These are phyloP conservation scores for Fusarium metavorans DNA, from an alignment of 2,329 filamentous ascomycete species.

Conservation along the genomic window DNA sequence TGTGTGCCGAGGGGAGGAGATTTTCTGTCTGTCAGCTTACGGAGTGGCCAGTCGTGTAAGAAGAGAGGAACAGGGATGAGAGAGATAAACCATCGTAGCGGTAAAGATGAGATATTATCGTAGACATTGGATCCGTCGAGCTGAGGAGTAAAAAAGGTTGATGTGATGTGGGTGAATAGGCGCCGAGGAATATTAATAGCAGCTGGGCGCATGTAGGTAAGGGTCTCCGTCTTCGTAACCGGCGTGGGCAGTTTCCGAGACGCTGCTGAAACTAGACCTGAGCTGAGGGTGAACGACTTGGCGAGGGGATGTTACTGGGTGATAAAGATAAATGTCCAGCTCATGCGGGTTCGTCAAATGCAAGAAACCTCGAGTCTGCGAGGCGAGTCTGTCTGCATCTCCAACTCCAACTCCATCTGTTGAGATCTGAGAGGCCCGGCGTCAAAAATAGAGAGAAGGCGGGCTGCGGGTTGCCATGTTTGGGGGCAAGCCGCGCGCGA, in stretches of 20 bases:
- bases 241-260: neutral
- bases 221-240: conserved; percentile 1
- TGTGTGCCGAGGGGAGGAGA: neutral
- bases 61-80: neutral
- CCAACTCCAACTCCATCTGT: neutral
- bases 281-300: neutral
- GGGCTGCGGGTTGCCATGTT: neutral
- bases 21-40: conserved; percentile 2
- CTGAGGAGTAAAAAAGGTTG: neutral
- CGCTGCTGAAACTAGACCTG: neutral
- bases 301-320: neutral
- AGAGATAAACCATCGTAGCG: neutral
- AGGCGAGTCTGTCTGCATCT: neutral
- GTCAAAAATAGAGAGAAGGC: neutral
- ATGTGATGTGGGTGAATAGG: neutral
- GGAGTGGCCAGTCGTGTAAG: neutral
- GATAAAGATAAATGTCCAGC: neutral
- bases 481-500: neutral
- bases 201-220: neutral
- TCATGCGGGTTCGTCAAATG: neutral
- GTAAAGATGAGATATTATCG: neutral
- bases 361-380: neutral
- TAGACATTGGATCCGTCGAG: neutral
- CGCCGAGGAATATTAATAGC: neutral
- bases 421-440: neutral